These are phyloP conservation scores for Diaporthe citrichinensis DNA, from an alignment of 2,329 filamentous ascomycete genomes.

Conservation along the genomic window DNA sequence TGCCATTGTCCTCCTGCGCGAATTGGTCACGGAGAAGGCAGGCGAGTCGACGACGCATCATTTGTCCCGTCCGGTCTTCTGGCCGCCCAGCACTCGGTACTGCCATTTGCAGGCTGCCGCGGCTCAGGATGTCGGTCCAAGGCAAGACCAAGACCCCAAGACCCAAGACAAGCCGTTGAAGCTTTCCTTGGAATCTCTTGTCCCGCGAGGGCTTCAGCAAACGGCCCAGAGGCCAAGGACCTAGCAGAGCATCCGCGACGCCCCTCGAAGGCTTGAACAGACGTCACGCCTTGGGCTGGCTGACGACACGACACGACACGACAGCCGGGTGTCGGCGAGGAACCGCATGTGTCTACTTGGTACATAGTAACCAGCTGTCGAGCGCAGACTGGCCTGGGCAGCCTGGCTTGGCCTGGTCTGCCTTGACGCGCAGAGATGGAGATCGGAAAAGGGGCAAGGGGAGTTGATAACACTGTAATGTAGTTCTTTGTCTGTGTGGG, in stretches of 20 bases:
- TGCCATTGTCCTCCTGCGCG: conserved; percentile 28
- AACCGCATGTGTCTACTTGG: background rate
- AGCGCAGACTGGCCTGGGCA: background rate
- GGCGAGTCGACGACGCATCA: conserved; percentile 22
- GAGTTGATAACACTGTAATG: background rate
- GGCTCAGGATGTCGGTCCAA: background rate
- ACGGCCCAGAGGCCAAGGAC: background rate
- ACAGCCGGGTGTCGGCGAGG: background rate
- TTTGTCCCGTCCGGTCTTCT: background rate
- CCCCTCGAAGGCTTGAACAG: conserved; percentile 18
- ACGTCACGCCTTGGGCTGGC: conserved; percentile 7
- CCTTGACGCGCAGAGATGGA: background rate
- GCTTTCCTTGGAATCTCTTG: conserved; percentile 25
- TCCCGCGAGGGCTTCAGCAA: conserved; percentile 15
- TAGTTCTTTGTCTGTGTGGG: background rate
- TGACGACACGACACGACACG: background rate
- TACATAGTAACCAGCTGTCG: background rate
- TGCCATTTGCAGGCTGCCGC: background rate
- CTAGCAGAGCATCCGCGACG: background rate
- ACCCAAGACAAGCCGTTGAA: background rate
- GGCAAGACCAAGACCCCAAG: background rate
- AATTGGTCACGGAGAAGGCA: conserved; percentile 10
- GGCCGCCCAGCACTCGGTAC: background rate
- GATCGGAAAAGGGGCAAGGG: conserved; percentile 20
- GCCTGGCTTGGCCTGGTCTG: background rate